These are phyloP conservation scores for Aspergillus neotritici DNA, from an alignment of 2,329 filamentous ascomycete genomes.

Conservation along the genomic window DNA sequence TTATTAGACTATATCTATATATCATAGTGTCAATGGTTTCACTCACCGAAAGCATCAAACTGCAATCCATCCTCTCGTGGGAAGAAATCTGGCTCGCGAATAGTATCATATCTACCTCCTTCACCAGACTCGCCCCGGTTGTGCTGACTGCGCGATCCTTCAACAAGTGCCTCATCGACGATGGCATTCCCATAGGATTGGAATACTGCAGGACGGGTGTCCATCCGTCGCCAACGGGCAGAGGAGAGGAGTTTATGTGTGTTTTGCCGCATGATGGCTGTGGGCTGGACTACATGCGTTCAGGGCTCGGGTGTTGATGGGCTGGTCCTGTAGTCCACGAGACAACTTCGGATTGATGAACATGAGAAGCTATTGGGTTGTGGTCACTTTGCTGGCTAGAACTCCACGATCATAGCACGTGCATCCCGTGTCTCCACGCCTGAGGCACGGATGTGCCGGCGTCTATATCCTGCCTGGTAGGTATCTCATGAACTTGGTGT, in stretches of 20 bases:
- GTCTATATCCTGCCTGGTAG: too few relatives aligned
- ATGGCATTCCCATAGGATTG: constrained; percentile 9
- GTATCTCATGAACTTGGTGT: too few relatives aligned
- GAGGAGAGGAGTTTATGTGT: constrained; percentile 4
- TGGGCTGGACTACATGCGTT: not conserved
- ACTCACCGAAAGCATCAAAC: constrained; percentile 48
- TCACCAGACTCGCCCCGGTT: constrained; percentile 1
- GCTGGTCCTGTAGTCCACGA: too few relatives aligned
- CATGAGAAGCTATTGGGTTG: too few relatives aligned
- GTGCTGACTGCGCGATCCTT: constrained; percentile 16
- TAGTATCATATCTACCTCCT: not conserved
- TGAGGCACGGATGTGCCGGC: too few relatives aligned
- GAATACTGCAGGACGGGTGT: not conserved
- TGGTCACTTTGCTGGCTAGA: too few relatives aligned
- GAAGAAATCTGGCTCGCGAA: not conserved
- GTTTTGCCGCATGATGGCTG: constrained; percentile 16
- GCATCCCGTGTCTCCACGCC: too few relatives aligned
- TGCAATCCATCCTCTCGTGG: constrained; percentile 22
- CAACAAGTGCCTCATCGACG: constrained; percentile 21
- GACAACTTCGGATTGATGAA: too few relatives aligned
- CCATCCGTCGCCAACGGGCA: not conserved
- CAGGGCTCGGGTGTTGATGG: not conserved
- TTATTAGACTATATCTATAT: not conserved
- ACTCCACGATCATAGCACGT: too few relatives aligned
- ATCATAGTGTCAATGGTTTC: not conserved